Evolutionary conservation across 129 eudicot genomes (phyloP).

Genomic region (Chrysanthemum seticuspe): DNA sequence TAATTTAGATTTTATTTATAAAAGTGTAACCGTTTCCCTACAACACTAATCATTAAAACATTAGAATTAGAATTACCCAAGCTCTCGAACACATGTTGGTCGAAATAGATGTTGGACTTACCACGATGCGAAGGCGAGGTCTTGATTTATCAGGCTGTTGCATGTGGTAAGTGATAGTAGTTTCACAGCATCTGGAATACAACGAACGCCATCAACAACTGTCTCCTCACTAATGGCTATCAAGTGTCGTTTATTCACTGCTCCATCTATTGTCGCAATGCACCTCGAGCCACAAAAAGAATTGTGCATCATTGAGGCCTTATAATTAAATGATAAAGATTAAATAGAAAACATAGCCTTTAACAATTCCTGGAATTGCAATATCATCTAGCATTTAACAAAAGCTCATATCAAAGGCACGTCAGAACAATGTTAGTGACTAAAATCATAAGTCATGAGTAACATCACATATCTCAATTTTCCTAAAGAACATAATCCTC

Average conservation of each 20-base stretch:
- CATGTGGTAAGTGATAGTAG: too few relatives aligned
- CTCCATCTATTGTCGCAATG: conserved; percentile 79
- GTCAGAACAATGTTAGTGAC: too few relatives aligned
- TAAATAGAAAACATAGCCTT: not conserved
- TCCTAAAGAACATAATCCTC: too few relatives aligned
- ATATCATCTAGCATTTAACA: too few relatives aligned
- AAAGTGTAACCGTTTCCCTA: too few relatives aligned
- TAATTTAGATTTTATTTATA: too few relatives aligned
- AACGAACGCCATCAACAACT: conserved; percentile 70
- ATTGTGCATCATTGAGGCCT: conserved; percentile 8
- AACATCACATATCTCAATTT: too few relatives aligned
- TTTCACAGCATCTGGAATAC: conserved; percentile 86
- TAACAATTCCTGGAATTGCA: not conserved
- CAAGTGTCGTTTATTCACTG: conserved; percentile 66
- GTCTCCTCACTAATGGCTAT: conserved; percentile 72
- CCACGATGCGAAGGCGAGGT: conserved; percentile 83
- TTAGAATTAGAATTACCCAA: too few relatives aligned
- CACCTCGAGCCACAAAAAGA: conserved; percentile 52
- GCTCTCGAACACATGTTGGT: not conserved
- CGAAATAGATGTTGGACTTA: conserved; percentile 28
- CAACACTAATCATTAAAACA: too few relatives aligned
- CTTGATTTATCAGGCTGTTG: conserved; percentile 75
- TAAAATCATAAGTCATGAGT: too few relatives aligned
- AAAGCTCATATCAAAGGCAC: too few relatives aligned
- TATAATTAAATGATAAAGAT: not conserved